Conservation (phyloP, 108 stramenopile species). For the Asterionellopsis glacialis region DNA sequence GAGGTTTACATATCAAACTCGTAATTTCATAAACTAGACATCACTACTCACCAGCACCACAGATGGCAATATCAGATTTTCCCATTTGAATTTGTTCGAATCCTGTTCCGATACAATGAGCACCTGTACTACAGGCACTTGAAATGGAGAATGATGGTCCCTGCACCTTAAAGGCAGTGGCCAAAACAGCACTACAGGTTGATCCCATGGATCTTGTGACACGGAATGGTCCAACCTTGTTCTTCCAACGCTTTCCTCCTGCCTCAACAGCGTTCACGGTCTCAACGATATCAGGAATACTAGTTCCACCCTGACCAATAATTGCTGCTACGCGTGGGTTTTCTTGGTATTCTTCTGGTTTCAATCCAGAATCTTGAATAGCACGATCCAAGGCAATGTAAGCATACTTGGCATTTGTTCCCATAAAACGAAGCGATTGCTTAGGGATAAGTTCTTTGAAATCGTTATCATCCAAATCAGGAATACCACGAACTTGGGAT, state of each 20-base stretch:
- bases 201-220: slow-evolving; percentile 92
- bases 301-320: slow-evolving; percentile 90
- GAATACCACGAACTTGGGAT: slow-evolving; percentile 76
- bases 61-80: slow-evolving; percentile 88
- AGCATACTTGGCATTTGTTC: slow-evolving; percentile 87
- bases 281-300: slow-evolving; percentile 89
- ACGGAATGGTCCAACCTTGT: slow-evolving; percentile 93
- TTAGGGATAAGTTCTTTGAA: slow-evolving; percentile 87
- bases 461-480: slow-evolving; percentile 65
- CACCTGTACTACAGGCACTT: slow-evolving; percentile 87
- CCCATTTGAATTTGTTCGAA: slow-evolving; percentile 88
- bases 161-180: slow-evolving; percentile 90
- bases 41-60: slow-evolving; percentile 71
- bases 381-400: slow-evolving; percentile 86
- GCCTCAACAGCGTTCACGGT: slow-evolving; percentile 80
- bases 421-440: slow-evolving; percentile 75
- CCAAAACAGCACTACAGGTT: slow-evolving; percentile 83
- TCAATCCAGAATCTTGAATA: slow-evolving; percentile 74
- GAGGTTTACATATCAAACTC: no score
- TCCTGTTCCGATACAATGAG: slow-evolving; percentile 91
- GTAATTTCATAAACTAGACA: no score
- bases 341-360: slow-evolving; percentile 79
- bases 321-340: slow-evolving; percentile 86
- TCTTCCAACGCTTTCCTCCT: slow-evolving; percentile 85
- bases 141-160: slow-evolving; percentile 84